These are phyloP conservation scores for Tympanopsis confertula DNA, from an alignment of 2,329 filamentous ascomycete species.

Conservation along the genomic window DNA sequence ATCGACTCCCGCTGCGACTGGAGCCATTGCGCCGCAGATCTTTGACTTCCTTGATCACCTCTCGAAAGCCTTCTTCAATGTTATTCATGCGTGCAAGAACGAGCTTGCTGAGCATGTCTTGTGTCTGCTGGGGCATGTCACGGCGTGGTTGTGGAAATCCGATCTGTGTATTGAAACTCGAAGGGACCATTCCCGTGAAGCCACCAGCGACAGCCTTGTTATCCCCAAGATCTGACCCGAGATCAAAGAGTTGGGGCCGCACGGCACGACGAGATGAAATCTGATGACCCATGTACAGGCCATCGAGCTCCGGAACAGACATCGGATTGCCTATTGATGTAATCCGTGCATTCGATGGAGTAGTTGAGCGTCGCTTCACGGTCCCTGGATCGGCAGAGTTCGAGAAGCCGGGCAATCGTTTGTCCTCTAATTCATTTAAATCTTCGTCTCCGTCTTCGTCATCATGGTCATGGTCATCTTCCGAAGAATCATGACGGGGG, in stretches of 20 bases:
- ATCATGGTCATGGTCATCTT: slow-evolving; percentile 39
- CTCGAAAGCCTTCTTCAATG: neutral
- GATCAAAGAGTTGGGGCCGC: neutral
- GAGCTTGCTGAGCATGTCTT: slow-evolving; percentile 1
- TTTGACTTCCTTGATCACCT: neutral
- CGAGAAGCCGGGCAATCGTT: neutral
- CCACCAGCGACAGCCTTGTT: neutral
- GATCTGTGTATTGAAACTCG: neutral
- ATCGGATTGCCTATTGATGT: neutral
- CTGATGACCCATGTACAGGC: neutral
- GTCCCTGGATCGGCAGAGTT: neutral
- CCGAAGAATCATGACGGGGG: slow-evolving; percentile 34
- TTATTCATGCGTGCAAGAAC: slow-evolving; percentile 1
- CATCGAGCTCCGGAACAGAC: neutral
- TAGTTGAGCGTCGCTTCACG: neutral
- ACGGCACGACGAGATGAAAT: neutral
- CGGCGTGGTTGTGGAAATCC: neutral
- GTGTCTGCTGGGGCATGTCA: neutral
- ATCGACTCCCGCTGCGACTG: neutral
- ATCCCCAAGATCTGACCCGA: neutral
- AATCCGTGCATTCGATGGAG: neutral
- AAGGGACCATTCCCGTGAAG: neutral
- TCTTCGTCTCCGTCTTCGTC: slow-evolving; percentile 16
- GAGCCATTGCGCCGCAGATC: neutral
- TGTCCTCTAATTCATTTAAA: neutral